Base-by-base conservation (phyloP, 352 stramenopile species). In the Phytopythium ostracodes region DNA sequence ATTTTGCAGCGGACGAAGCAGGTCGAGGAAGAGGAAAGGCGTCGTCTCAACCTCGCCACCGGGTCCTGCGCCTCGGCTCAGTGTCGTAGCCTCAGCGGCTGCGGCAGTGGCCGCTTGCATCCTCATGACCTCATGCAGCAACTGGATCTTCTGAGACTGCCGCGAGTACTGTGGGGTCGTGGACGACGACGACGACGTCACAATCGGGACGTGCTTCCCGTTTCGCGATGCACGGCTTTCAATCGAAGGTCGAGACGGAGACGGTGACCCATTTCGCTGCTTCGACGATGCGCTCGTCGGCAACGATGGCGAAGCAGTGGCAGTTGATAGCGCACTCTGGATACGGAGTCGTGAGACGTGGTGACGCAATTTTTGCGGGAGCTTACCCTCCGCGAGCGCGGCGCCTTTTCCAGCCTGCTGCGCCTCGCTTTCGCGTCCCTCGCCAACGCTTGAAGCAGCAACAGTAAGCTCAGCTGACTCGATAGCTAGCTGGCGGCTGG, bases 1-100 rank as follows among this genome's bases (percentile, higher is more conserved):
- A 20, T 62, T 83, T 42, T 90, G 80, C 11, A 90, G 59, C 8
- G 81, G 78, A 4, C 74, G 69, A 14, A 90, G 46, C 0, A 90
- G 53, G 38, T 87, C 77, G 24, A 84, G 72, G 49, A 88, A 88
- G 5, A 57, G 56, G 14, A 72, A 20, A 10, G 36, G 9, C 35
- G 29, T 46, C 4, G 17, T 57, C 6, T 43, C 31, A 1, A 4
- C 52, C 18, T 40, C 52, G 24, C 18, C 9, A 20, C 11, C 33
- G 18, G 14, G 31, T 31, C 8, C 20, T 46, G 33, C 18, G 29
- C 1, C 10, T 20, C 52, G 4, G 31, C 11, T 6, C 31, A 46
- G 31, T 7, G 33, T 2, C 1, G 52, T 31, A 0, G 15, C 10
- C 24, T 57, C 33, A n/a, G 33, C 7, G 4, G 20, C 24, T 20